phyloP scores from a whole-genome alignment of 352 stramenopile genomes.

The Discostella stelligera region DNA sequence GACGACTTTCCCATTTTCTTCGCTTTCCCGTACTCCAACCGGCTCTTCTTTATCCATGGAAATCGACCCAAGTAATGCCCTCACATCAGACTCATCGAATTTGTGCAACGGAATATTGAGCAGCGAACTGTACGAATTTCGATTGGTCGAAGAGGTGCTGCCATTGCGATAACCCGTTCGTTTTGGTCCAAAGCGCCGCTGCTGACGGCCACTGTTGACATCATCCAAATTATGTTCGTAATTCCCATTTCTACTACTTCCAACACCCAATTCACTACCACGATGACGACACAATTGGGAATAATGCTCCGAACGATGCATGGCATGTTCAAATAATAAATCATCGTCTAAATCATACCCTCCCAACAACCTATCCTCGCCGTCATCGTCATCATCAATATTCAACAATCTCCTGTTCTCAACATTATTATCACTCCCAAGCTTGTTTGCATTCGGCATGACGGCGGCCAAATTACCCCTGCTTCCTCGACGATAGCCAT shows the following conservation, averaged over 20 bases:
- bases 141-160: constrained; percentile 9
- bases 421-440: too few relatives aligned
- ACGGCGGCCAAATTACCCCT: not conserved
- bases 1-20: constrained; percentile 38
- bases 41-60: constrained; percentile 31
- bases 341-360: constrained; percentile 38
- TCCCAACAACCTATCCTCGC: not conserved
- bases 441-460: not conserved
- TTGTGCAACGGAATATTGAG: constrained; percentile 38
- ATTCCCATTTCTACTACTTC: not conserved
- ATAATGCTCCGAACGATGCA: constrained; percentile 42
- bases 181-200: not conserved
- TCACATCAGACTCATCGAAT: constrained; percentile 61
- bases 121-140: constrained; percentile 41
- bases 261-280: not conserved
- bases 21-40: not conserved
- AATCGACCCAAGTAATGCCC: constrained; percentile 41
- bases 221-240: not conserved
- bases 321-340: constrained; percentile 37
- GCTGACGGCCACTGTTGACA: not conserved
- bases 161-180: constrained; percentile 16
- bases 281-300: constrained; percentile 24
- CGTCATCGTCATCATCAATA: not conserved
- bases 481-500: constrained; percentile 26
- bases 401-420: not conserved